Evolutionary conservation across 2,329 filamentous ascomycete species (phyloP).

Genomic region (Pyrenochaeta sp.): DNA sequence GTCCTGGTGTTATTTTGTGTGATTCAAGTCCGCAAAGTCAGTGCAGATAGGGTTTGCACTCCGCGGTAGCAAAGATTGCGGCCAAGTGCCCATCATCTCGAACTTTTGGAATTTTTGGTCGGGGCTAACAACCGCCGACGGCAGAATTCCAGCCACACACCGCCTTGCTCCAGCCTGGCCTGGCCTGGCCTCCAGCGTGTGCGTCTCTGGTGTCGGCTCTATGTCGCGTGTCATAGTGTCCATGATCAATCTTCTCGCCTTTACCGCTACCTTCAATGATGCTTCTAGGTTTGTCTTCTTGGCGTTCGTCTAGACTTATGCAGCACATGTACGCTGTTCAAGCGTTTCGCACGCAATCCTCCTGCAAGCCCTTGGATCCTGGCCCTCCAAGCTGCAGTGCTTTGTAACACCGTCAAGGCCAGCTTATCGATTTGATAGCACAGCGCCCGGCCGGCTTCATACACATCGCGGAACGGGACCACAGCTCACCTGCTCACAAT

Average conservation of each 20-base stretch:
- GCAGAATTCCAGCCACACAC: neutral
- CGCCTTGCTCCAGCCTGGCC: neutral
- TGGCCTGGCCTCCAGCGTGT: too few relatives aligned
- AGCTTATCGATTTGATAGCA: neutral
- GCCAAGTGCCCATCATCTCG: neutral
- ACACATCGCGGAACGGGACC: neutral
- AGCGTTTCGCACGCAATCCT: neutral
- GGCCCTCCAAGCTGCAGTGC: neutral
- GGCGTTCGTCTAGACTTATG: too few relatives aligned
- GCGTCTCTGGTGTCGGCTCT: too few relatives aligned
- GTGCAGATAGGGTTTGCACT: conserved; percentile 5
- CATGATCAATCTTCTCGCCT: too few relatives aligned
- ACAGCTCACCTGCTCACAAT: neutral
- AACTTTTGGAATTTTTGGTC: conserved; percentile 1
- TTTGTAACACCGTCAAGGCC: neutral
- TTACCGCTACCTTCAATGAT: too few relatives aligned
- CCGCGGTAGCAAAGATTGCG: conserved; percentile 12
- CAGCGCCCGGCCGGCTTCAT: neutral
- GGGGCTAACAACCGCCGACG: neutral
- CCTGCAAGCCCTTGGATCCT: neutral
- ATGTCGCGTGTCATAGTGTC: too few relatives aligned
- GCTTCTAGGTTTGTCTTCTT: too few relatives aligned
- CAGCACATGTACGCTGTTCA: too few relatives aligned
- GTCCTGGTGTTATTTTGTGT: neutral
- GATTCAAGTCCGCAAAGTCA: neutral